These are phyloP conservation scores for Sarocladium strictum DNA, from an alignment of 2,329 filamentous ascomycete species.

Conservation along the genomic window DNA sequence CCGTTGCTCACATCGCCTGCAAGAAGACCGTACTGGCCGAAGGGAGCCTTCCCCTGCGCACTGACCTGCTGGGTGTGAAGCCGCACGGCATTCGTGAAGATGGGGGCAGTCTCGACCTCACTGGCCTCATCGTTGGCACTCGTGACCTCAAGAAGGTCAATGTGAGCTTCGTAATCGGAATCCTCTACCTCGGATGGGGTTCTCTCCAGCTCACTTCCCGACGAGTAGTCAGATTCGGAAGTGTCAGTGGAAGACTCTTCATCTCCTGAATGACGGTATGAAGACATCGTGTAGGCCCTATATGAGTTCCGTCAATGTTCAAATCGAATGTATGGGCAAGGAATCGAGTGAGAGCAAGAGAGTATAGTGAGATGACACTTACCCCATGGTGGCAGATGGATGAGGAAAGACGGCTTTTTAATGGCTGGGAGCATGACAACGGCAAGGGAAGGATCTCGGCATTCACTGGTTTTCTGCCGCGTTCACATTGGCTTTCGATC, in stretches of 20 bases:
- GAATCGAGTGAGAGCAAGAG: no score
- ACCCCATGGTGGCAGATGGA: background rate
- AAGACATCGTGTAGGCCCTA: background rate
- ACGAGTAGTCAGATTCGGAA: background rate
- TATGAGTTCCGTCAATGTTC: background rate
- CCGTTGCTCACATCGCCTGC: conserved; percentile 3
- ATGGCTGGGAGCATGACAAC: no score
- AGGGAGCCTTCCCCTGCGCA: background rate
- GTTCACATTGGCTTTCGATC: no score
- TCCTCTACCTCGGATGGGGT: background rate
- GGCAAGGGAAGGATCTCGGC: no score
- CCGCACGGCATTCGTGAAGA: conserved; percentile 24
- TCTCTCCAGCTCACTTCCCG: background rate
- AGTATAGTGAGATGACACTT: no score
- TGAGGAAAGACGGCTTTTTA: background rate
- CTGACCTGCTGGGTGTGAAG: background rate
- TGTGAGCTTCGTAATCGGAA: conserved; percentile 8
- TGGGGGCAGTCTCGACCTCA: conserved; percentile 23
- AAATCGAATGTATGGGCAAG: background rate
- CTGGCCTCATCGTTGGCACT: conserved; percentile 14
- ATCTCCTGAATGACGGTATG: background rate
- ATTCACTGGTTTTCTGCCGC: no score
- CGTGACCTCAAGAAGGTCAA: conserved; percentile 11
- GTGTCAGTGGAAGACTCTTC: background rate
- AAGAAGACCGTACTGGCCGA: conserved; percentile 8